Evolutionary conservation across 306 rosid genomes (phyloP).

Genomic region (Ziziphus jujuba): DNA sequence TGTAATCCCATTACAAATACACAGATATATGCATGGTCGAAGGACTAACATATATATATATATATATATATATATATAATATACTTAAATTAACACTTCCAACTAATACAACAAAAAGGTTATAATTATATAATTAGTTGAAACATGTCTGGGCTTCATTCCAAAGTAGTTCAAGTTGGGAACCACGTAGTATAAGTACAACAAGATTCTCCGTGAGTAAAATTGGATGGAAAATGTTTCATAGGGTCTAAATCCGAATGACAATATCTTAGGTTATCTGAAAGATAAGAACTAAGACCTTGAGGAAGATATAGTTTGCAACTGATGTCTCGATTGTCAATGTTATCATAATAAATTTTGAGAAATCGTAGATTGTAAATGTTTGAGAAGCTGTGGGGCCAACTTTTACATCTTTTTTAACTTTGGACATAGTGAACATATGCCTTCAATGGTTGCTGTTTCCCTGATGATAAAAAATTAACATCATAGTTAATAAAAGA

Average conservation of each 20-base stretch:
- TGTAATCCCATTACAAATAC: no score
- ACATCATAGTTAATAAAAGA: not conserved
- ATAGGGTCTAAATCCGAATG: not conserved
- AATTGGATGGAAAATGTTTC: not conserved
- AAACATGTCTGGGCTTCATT: not conserved
- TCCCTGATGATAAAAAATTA: not conserved
- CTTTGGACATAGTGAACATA: not conserved
- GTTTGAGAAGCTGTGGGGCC: slow-evolving; percentile 8
- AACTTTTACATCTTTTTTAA: not conserved
- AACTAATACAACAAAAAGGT: no score
- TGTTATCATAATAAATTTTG: not conserved
- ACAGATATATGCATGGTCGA: no score
- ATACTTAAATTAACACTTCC: no score
- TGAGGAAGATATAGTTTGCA: not conserved
- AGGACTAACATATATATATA: no score
- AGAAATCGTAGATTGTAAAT: not conserved
- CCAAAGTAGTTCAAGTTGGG: not conserved
- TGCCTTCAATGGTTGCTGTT: slow-evolving; percentile 6
- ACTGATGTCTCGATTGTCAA: not conserved
- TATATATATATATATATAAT: no score
- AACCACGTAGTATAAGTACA: not conserved
- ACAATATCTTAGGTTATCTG: not conserved
- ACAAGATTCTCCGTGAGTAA: slow-evolving; percentile 3
- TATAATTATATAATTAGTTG: not conserved
- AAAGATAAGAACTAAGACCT: not conserved